Evolutionary conservation across 2,329 filamentous ascomycete species (phyloP).

Genomic region (Trichoderma sp.): DNA sequence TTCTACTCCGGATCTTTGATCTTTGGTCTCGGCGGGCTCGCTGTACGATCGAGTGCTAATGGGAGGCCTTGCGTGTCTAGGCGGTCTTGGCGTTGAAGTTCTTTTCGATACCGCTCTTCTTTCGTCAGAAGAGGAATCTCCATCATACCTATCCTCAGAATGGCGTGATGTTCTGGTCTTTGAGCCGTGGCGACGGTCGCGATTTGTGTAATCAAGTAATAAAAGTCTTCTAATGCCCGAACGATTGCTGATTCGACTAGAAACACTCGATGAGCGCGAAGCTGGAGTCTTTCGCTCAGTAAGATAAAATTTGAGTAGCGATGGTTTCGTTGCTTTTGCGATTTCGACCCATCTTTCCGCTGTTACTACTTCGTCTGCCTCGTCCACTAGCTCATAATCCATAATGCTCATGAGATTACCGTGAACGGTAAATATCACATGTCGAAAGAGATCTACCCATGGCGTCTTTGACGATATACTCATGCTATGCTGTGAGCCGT

Average conservation of each 20-base stretch:
- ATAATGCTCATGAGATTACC: not conserved
- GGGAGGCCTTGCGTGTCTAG: not conserved
- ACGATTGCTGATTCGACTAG: not conserved
- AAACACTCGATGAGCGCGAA: not conserved
- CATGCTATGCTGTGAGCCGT: not conserved
- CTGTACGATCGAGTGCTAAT: not conserved
- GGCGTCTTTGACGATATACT: not conserved
- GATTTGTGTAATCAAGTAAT: not conserved
- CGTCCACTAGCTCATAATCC: not conserved
- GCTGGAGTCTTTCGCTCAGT: not conserved
- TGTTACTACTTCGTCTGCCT: not conserved
- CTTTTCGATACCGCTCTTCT: not conserved
- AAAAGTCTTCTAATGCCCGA: not conserved
- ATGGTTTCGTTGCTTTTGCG: not conserved
- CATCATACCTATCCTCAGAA: not conserved
- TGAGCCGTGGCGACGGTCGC: not conserved
- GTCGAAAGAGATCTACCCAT: not conserved
- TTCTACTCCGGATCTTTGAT: not conserved
- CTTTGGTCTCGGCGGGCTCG: not conserved
- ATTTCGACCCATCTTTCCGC: not conserved
- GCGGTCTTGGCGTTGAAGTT: not conserved
- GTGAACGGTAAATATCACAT: not conserved
- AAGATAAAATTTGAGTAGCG: not conserved
- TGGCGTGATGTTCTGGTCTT: not conserved
- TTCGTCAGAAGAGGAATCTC: not conserved